Base-by-base conservation (phyloP, 352 stramenopile species). In the Pythium coloratum region DNA sequence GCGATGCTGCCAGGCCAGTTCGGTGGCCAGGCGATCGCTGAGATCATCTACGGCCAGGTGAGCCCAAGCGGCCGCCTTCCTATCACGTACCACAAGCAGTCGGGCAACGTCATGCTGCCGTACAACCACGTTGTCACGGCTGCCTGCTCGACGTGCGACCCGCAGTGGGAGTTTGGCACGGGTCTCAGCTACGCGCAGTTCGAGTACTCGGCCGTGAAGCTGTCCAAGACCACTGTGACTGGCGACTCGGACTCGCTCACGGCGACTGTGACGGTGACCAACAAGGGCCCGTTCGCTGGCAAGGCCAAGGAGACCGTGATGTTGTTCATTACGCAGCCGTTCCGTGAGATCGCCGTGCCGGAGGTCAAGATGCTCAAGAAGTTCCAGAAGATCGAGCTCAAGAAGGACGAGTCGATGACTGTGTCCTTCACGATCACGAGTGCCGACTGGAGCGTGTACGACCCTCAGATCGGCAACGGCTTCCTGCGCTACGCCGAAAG, bases 41-140 rank as follows among this genome's bases (percentile, higher is more conserved):
- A 97, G 56, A 85, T 96, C 55, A 40, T 97, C 16, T 91, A 89
- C 49, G 90, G 90, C 9, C 55, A 76, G 9, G 77, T 89, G 34
- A 95, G 94, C 69, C 89, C 89, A 14, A 95, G 85, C 47, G 90
- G 90, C 1, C 65, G 78, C 32, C 66, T 96, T 14, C 85, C 89
- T 14, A 80, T 97, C 61, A 96, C 88, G n/a, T 97, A 93, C 72
- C 86, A 82, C 10, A 85, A 84, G 67, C 67, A 90, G 62, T 66
- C 78, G 0, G 78, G 66, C 32, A 89, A 87, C 51, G 71, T 87
- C 20, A 76, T 78, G 62, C 88, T 91, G 60, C 78, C 81, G 46
- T 95, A 95, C 80, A 91, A 91, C 59, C 84, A 91, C 67, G 80
- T 71, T 10, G 78, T 86, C n/a, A 81, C 66, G n/a, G 67, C 60